Evolutionary conservation across 176 grass and related monocot species (phyloP).

Genomic region (Microstegium vimineum): DNA sequence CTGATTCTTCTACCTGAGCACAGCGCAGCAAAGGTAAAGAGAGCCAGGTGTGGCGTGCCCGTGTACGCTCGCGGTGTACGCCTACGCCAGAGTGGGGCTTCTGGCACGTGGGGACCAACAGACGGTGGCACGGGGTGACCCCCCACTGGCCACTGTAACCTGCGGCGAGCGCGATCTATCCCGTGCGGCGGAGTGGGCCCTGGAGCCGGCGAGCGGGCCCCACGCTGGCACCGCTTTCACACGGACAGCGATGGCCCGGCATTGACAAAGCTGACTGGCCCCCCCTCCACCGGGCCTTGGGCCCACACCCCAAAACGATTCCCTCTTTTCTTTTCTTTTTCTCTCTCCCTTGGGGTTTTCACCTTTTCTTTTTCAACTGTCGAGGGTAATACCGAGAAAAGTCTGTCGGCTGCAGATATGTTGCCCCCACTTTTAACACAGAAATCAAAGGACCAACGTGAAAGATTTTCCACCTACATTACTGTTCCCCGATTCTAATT

Average conservation of each 20-base stretch:
- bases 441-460: neutral
- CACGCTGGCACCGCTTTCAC: conserved; percentile 21
- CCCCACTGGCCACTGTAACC: neutral
- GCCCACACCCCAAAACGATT: neutral
- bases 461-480: neutral
- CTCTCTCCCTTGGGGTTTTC: neutral
- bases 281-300: neutral
- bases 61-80: neutral
- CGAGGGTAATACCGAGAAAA: neutral
- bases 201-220: neutral
- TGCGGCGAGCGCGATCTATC: neutral
- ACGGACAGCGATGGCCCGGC: conserved; percentile 41
- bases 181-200: neutral
- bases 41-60: neutral
- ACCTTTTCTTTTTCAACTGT: neutral
- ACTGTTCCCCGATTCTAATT: no score
- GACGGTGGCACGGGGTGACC: neutral
- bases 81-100: no score
- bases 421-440: neutral
- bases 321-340: neutral
- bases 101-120: neutral
- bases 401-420: neutral
- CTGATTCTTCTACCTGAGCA: no score
- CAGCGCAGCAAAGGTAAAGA: neutral
- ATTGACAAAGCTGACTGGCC: conserved; percentile 44